Conservation (phyloP, 2,329 filamentous ascomycete genomes). For the Xylaria sp. region DNA sequence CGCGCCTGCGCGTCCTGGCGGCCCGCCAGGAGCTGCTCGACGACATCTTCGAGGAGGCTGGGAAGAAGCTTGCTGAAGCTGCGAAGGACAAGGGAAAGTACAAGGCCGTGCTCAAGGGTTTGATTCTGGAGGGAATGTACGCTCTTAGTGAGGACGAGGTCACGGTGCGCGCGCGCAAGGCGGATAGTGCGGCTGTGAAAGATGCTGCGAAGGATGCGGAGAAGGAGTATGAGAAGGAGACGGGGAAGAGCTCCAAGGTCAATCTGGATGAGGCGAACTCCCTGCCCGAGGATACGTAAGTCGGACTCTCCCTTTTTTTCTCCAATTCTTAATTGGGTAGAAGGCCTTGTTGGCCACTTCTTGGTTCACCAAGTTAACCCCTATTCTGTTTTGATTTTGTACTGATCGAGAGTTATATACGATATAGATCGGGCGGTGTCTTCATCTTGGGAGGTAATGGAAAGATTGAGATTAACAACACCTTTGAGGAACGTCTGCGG, state of each 20-base stretch:
- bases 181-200: conserved; percentile 76
- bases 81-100: conserved; percentile 77
- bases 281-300: conserved; percentile 83
- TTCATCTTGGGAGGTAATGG: conserved; percentile 79
- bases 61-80: conserved; percentile 71
- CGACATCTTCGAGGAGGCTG: conserved; percentile 81
- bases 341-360: conserved; percentile 19
- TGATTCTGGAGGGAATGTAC: conserved; percentile 90
- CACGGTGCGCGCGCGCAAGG: conserved; percentile 75
- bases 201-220: conserved; percentile 78
- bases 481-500: conserved; percentile 87
- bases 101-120: conserved; percentile 73
- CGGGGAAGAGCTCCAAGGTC: conserved; percentile 71
- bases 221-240: conserved; percentile 82
- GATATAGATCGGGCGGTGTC: conserved; percentile 78
- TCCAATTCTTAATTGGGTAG: not conserved
- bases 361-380: not conserved
- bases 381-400: not conserved
- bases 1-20: conserved; percentile 83
- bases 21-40: conserved; percentile 92
- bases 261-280: conserved; percentile 79
- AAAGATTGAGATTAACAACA: conserved; percentile 99
- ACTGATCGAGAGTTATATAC: conserved; percentile 23
- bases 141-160: conserved; percentile 82
- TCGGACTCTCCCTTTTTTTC: conserved; percentile 36